A percentile compares a stretch with the other conserved stretches of the same genome.
Evolutionary conservation across 2,329 filamentous ascomycete species (phyloP).

Genomic region (Colletotrichum cordylinicola): DNA sequence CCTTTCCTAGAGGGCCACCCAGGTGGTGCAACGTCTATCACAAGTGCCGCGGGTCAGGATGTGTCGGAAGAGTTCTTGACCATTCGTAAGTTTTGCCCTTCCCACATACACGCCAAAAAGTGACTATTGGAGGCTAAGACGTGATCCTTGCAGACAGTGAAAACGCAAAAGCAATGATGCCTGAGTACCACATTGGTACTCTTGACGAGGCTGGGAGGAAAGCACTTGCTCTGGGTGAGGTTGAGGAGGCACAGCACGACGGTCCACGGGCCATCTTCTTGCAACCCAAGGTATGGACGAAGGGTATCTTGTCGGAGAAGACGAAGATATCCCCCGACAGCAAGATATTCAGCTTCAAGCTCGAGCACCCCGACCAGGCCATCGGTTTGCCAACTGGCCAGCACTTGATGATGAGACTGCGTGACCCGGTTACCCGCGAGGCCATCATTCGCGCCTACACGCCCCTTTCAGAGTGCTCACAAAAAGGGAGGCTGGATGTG

Average conservation of each 20-base stretch:
- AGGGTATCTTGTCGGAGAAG: slow-evolving; percentile 72
- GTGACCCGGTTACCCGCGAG: slow-evolving; percentile 73
- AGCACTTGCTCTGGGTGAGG: slow-evolving; percentile 53
- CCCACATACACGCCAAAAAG: not conserved
- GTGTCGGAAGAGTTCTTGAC: slow-evolving; percentile 88
- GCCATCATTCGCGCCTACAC: slow-evolving; percentile 87
- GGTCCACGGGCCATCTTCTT: slow-evolving; percentile 69
- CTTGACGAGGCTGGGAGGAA: slow-evolving; percentile 65
- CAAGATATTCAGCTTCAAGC: slow-evolving; percentile 79
- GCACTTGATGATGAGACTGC: slow-evolving; percentile 84
- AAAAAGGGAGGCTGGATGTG: slow-evolving; percentile 72
- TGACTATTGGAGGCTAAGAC: slow-evolving; percentile 29
- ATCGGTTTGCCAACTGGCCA: slow-evolving; percentile 85
- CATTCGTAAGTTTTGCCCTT: slow-evolving; percentile 72
- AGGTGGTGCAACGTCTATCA: slow-evolving; percentile 85
- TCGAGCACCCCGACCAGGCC: slow-evolving; percentile 72
- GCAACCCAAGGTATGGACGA: slow-evolving; percentile 75
- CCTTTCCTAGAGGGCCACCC: slow-evolving; percentile 82
- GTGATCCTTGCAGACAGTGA: slow-evolving; percentile 72
- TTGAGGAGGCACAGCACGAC: slow-evolving; percentile 37
- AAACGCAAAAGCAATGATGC: slow-evolving; percentile 91
- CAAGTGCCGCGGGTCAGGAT: slow-evolving; percentile 81
- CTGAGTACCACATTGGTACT: slow-evolving; percentile 81
- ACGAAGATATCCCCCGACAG: slow-evolving; percentile 77
- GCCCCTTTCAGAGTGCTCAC: slow-evolving; percentile 70